Percentiles rank a stretch among this genome's conserved stretches.
phyloP scores from a whole-genome alignment of 352 stramenopile species.

The Phytophthora parvispora region DNA sequence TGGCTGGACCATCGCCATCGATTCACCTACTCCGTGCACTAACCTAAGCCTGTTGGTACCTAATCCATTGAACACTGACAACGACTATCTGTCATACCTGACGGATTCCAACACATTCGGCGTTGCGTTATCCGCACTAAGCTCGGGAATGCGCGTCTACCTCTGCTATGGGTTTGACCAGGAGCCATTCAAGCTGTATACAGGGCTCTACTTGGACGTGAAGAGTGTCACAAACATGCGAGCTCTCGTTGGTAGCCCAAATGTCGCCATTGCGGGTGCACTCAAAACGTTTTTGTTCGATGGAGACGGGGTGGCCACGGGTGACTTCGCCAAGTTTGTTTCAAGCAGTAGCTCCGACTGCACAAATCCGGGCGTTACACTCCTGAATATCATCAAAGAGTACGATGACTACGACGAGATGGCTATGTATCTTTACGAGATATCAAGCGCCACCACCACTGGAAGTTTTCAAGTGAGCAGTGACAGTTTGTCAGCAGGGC shows the following conservation, averaged over 20 bases:
- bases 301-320: conserved; percentile 63
- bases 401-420: conserved; percentile 73
- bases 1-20: conserved; percentile 49
- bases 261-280: conserved; percentile 49
- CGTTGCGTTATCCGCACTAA: conserved; percentile 51
- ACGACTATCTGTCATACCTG: conserved; percentile 61
- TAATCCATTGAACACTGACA: conserved; percentile 39
- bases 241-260: conserved; percentile 46
- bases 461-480: conserved; percentile 59
- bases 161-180: conserved; percentile 74
- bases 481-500: conserved; percentile 39
- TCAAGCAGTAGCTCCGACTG: conserved; percentile 39
- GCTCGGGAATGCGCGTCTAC: conserved; percentile 62
- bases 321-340: conserved; percentile 78
- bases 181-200: conserved; percentile 66
- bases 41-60: conserved; percentile 48
- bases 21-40: conserved; percentile 32
- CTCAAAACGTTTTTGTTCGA: conserved; percentile 76
- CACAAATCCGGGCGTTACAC: conserved; percentile 41
- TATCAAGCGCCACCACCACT: conserved; percentile 44
- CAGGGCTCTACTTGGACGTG: conserved; percentile 57
- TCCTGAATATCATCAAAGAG: conserved; percentile 70
- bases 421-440: conserved; percentile 80
- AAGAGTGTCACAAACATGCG: conserved; percentile 73
- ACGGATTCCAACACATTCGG: conserved; percentile 39